These are phyloP conservation scores for Silene latifolia DNA, from an alignment of 148 eudicot genomes.

Conservation along the genomic window DNA sequence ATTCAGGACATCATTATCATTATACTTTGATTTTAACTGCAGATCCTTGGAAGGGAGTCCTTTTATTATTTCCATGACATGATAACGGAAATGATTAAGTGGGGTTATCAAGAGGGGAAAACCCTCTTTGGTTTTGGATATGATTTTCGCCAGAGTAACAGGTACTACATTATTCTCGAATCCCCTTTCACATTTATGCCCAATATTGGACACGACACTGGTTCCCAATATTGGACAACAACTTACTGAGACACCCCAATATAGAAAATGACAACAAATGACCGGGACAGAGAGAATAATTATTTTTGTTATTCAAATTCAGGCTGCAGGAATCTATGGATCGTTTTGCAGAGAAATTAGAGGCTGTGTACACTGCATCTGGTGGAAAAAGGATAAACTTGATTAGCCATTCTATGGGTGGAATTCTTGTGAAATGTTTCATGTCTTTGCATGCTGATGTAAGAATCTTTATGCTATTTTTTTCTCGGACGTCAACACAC, in stretches of 20 bases:
- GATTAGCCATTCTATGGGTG: constrained; percentile 97
- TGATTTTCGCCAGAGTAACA: constrained; percentile 98
- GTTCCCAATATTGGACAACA: no score
- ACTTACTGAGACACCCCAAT: no score
- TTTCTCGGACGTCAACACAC: constrained; percentile 1
- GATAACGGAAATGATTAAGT: constrained; percentile 82
- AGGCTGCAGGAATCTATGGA: constrained; percentile 62
- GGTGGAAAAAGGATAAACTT: constrained; percentile 86
- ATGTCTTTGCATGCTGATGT: constrained; percentile 81
- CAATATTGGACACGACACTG: neutral
- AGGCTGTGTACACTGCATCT: constrained; percentile 69
- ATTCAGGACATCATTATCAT: no score
- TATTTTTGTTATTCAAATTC: neutral
- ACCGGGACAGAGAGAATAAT: no score
- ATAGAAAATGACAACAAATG: no score
- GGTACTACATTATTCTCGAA: constrained; percentile 34
- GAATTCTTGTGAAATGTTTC: constrained; percentile 88
- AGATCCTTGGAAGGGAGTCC: constrained; percentile 74
- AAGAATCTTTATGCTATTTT: constrained; percentile 22
- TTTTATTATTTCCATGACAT: constrained; percentile 93
- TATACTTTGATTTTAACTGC: constrained; percentile 14
- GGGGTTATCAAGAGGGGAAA: constrained; percentile 97
- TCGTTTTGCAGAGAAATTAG: constrained; percentile 68
- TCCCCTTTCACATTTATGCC: no score
- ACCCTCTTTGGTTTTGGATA: constrained; percentile 98